These are phyloP conservation scores for Diaporthe destruens DNA, from an alignment of 2,329 filamentous ascomycete species.

Conservation along the genomic window DNA sequence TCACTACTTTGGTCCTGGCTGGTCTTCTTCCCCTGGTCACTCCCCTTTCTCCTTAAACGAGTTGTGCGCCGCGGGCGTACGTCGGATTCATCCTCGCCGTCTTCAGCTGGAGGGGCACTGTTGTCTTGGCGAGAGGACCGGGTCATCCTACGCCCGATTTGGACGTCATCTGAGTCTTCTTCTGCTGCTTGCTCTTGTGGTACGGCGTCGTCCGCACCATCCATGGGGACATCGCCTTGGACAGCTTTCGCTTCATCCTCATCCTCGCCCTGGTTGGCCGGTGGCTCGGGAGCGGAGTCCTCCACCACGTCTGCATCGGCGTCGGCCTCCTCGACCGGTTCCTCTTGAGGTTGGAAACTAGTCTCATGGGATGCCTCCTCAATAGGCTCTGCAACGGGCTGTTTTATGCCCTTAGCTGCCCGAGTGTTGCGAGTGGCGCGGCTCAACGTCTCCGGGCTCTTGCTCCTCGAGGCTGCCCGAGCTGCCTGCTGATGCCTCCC, in stretches of 20 bases:
- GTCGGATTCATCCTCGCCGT: slow-evolving; percentile 44
- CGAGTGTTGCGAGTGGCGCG: slow-evolving; percentile 61
- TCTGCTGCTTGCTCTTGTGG: slow-evolving; percentile 49
- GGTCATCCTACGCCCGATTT: slow-evolving; percentile 36
- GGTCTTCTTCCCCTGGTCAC: slow-evolving; percentile 57
- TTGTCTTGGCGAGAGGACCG: slow-evolving; percentile 43
- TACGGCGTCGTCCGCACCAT: slow-evolving; percentile 50
- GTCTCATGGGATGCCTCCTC: slow-evolving; percentile 68
- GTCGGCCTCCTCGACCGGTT: slow-evolving; percentile 46
- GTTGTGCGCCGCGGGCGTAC: slow-evolving; percentile 29
- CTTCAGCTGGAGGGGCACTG: slow-evolving; percentile 46
- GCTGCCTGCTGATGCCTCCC: slow-evolving; percentile 67
- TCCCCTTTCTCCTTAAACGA: slow-evolving; percentile 37
- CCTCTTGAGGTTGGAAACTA: slow-evolving; percentile 44
- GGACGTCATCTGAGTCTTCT: slow-evolving; percentile 55
- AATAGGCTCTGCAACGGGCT: slow-evolving; percentile 60
- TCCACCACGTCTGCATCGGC: slow-evolving; percentile 43
- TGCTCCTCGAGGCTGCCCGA: slow-evolving; percentile 64
- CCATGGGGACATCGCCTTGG: slow-evolving; percentile 40
- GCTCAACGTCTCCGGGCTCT: slow-evolving; percentile 65
- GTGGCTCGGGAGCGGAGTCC: slow-evolving; percentile 38
- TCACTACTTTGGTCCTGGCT: slow-evolving; percentile 70
- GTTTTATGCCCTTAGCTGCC: slow-evolving; percentile 64
- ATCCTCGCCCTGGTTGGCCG: slow-evolving; percentile 42
- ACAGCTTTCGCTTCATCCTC: slow-evolving; percentile 44